Percentiles rank a stretch among this genome's conserved stretches.
Conservation (phyloP, 495 filamentous ascomycete species). For the Evernia prunastri region DNA sequence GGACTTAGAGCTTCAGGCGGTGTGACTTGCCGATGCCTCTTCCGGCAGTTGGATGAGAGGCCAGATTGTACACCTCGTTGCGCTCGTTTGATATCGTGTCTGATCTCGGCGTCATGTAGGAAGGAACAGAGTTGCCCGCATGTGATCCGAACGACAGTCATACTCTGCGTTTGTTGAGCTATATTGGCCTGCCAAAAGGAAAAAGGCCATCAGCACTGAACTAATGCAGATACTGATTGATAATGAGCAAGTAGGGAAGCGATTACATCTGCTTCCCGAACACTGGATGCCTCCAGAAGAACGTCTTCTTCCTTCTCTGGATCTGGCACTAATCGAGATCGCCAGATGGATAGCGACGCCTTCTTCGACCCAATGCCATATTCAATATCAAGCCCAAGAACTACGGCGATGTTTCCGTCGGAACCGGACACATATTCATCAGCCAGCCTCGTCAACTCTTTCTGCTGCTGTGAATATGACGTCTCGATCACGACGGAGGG, state of each 20-base stretch:
- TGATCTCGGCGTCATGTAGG: background rate
- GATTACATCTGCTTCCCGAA: background rate
- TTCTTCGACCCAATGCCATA: background rate
- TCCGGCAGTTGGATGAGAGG: background rate
- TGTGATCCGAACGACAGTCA: background rate
- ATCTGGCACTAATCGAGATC: background rate
- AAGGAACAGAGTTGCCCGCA: background rate
- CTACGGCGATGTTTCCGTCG: background rate
- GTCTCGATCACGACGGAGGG: background rate
- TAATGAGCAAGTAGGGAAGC: background rate
- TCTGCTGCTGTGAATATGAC: background rate
- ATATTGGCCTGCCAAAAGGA: background rate
- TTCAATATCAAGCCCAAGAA: conserved; percentile 2
- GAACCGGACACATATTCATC: conserved; percentile 6
- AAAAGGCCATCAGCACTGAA: background rate
- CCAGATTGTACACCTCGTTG: background rate
- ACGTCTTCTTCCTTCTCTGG: background rate
- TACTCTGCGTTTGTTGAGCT: background rate
- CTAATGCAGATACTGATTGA: background rate
- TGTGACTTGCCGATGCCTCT: background rate
- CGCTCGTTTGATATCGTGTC: background rate
- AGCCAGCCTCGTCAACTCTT: conserved; percentile 6
- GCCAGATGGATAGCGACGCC: background rate
- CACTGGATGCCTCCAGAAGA: background rate
- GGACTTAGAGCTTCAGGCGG: conserved; percentile 7